Base-by-base conservation (phyloP, 768 basidiomycete species). In the Lactarius quietus region DNA sequence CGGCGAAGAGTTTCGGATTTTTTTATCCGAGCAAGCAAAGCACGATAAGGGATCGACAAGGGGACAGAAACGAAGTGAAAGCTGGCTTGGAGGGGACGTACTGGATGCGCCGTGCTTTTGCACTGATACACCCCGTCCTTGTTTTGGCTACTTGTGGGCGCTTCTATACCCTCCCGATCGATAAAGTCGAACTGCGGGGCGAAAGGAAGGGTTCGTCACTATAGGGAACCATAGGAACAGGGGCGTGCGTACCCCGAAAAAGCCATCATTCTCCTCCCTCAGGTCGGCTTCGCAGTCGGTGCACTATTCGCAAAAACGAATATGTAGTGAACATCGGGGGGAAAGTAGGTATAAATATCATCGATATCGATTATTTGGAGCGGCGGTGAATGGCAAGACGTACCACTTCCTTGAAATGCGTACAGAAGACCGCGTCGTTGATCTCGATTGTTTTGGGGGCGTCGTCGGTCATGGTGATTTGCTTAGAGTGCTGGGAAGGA, bases 231-330 rank as follows among this genome's bases (percentile, higher is more conserved):
- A 31, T 61, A 51, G 62, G 38, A 31, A 10, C 1, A 9, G 45
- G 10, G 53, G 14, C 26, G 38, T 15, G 52, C 68, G 4, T 53
- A 69, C 87, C 72, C 90, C 89, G 73, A 85, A 92, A 82, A 89
- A 91, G 38, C 82, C 75, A 76, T 93, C 90, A 74, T 92, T 93
- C 73, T 92, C 90, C 76, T 92, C 90, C 71, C 92, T 81, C 66
- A 85, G 85, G 72, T 93, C 91, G 74, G 84, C 89, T 61, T 69
- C 68, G 74, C 92, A 93, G 2, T 85, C 80, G 3, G 74, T 64
- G 79, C 90, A 92, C 88, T 90, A 70, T n/a, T 38, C 28, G 38
- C 8, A 17, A 38, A 38, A 38, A 38, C 38, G 38, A 38, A 38
- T 4, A 33, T 33, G 8, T 33, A 33, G 33, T 33, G 4, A 33